Percentiles rank a stretch among this genome's conserved stretches.
Evolutionary conservation across 805 yeast genomes (phyloP).

Genomic region (Saturnispora mendoncae): DNA sequence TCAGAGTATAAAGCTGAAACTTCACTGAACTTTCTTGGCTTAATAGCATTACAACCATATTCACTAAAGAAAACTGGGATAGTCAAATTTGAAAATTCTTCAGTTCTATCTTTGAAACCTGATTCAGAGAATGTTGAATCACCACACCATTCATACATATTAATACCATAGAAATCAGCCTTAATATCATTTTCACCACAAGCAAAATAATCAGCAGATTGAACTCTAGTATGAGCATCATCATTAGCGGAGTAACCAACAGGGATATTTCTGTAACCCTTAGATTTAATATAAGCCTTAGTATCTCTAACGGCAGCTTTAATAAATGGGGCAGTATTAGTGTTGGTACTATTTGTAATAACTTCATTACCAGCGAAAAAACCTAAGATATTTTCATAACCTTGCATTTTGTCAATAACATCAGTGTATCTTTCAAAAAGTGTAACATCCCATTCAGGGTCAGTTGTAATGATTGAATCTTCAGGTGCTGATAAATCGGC

Average conservation of each 20-base stretch:
- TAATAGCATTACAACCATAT: constrained; percentile 71
- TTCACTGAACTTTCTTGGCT: constrained; percentile 73
- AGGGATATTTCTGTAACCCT: constrained; percentile 71
- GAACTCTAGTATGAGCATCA: constrained; percentile 69
- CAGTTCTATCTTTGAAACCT: constrained; percentile 64
- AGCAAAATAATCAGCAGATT: constrained; percentile 74
- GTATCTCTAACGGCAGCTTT: constrained; percentile 93
- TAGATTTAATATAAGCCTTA: constrained; percentile 59
- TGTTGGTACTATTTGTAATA: constrained; percentile 70
- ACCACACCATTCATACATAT: constrained; percentile 90
- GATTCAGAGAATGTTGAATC: constrained; percentile 46
- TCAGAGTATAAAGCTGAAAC: constrained; percentile 55
- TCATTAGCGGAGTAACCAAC: constrained; percentile 93
- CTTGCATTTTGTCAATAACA: constrained; percentile 72
- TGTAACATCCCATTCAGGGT: constrained; percentile 69
- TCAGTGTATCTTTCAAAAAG: constrained; percentile 68
- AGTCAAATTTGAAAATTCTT: constrained; percentile 62
- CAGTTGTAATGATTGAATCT: constrained; percentile 62
- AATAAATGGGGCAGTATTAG: constrained; percentile 87
- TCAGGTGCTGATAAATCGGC: constrained; percentile 87
- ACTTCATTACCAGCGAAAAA: constrained; percentile 98
- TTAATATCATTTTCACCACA: constrained; percentile 66
- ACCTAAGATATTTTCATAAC: constrained; percentile 77
- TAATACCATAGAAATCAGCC: constrained; percentile 74
- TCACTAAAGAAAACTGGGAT: constrained; percentile 81